Evolutionary conservation across 192 early-diverging fungal genomes (phyloP), one percentile per base, ranked within the genome.

Genomic region (Allomyces macrogynus): DNA sequence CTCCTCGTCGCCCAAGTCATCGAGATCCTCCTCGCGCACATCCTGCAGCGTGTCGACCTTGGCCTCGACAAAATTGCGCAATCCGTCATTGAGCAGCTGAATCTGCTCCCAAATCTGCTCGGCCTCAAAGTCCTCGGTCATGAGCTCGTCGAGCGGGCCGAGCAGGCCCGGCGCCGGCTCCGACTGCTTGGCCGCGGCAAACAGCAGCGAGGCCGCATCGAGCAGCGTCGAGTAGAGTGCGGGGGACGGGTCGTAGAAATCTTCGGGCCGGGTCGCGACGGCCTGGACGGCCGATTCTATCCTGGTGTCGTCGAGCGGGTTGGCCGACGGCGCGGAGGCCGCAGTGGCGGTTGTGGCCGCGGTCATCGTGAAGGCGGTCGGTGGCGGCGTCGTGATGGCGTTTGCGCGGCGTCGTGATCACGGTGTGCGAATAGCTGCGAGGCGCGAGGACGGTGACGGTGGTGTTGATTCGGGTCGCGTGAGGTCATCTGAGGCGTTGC

Each of bases 101-200:
- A 97, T 78, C 71, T 94, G 88, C 73, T 92, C 89, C 94, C 94
- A 97, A 61, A 97, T 84, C 79, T 94, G 92, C 65, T 87, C 82
- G 61, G 82, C 72, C 65, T 89, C 84, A 65, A 89, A 88, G 0
- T 83, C 87, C 60, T 90, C 84, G 10, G 79, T 72, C 23, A 81
- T 75, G 5, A 91, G 71, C 62, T 82, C 82, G 54, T 74, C 67
- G 43, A 91, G 76, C 20, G 84, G 76, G 62, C 64, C 66, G 64
- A 85, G 71, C 60, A 74, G 62, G 61, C 66, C 64, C 57, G 75
- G 63, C 66, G 86, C 77, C 57, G 73, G 63, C 63, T 72, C 63
- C 70, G 49, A 57, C 20, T 57, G 16, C 49, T 57, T 57, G 49
- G 49, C 49, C 16, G 49, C 49, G 16, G 49, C 4, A 57, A 57